Evolutionary conservation across 441 rosid species (phyloP), one percentile per base, ranked within the genome.

Genomic region (Kokia cookei): DNA sequence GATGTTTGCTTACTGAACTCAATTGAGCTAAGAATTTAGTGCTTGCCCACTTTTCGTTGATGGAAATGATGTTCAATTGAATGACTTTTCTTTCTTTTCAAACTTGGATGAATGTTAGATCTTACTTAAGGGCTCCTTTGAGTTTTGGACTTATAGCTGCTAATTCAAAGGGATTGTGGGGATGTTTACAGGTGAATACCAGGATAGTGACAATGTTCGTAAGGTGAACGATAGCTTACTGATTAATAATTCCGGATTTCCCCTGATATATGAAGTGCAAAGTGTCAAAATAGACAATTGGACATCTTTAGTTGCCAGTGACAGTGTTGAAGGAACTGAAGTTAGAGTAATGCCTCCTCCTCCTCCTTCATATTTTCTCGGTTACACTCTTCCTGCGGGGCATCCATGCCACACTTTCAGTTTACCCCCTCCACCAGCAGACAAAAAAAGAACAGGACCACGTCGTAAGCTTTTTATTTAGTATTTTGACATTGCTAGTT

Each of bases 391-490:
- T 84, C 97, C 98, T 64, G 86, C 84, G 27, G 94, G 97, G 67
- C 96, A 93, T 84, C 94, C 84, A 9, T 93, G 98, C 85, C 81
- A 82, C 55, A 82, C 78, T 76, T 93, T 93, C 77, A 86, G 85
- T 48, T 80, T 92, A 77, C 96, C 98, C 75, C 98, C 98, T n/a
- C 98, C 98, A 59, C 97, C 97, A 14, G 93, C 93, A 7, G 97
- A 93, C 79, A 89, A 75, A 74, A 93, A 90, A 81, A 88, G 96
- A 86, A 88, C 93, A 22, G 97, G 97, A 66, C 96, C 98, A 47
- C 87, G 96, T 47, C 89, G 98, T 93, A 85, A 89, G 97, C 73
- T 19, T 48, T 22, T 27, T 15, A 58, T 32, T 73, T 69, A 2
- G 47, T 13, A 32, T 26, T 68, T 51, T 65, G 70, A 66, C 35